Percentiles rank a stretch among this genome's conserved stretches.
Evolutionary conservation across 805 yeast species (phyloP).

Genomic region (Myxozyma monticola): DNA sequence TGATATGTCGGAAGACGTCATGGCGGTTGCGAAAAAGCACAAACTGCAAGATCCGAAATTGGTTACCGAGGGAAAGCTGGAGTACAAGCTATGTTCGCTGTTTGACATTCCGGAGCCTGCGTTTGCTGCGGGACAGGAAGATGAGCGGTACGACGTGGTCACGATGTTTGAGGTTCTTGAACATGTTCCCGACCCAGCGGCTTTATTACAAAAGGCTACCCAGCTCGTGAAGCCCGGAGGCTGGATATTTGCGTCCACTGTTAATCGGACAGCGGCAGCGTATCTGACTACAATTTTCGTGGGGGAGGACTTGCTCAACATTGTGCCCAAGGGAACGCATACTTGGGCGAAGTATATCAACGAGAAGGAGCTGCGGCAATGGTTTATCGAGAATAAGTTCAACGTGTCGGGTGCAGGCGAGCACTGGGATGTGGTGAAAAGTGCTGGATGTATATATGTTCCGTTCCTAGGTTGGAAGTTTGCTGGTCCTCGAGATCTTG

Average conservation of each 20-base stretch:
- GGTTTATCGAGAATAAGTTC: conserved; percentile 51
- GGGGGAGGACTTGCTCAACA: conserved; percentile 75
- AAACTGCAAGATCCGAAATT: conserved; percentile 64
- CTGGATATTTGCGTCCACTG: conserved; percentile 82
- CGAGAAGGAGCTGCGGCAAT: conserved; percentile 64
- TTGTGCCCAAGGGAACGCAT: conserved; percentile 94
- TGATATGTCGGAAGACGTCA: conserved; percentile 80
- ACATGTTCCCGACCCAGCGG: conserved; percentile 84
- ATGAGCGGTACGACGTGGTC: conserved; percentile 63
- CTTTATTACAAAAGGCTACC: conserved; percentile 68
- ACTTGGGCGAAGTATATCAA: conserved; percentile 82
- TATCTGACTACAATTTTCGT: conserved; percentile 91
- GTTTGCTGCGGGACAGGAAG: conserved; percentile 40
- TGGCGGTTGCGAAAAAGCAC: conserved; percentile 77
- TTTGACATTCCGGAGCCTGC: conserved; percentile 57
- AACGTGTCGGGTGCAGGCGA: conserved; percentile 32
- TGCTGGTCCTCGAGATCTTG: conserved; percentile 51
- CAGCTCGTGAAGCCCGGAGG: conserved; percentile 75
- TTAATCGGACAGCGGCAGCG: conserved; percentile 80
- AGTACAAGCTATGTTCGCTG: conserved; percentile 45
- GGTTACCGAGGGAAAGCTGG: conserved; percentile 39
- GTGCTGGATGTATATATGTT: conserved; percentile 78
- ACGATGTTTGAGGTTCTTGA: conserved; percentile 94
- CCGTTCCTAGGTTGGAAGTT: conserved; percentile 86
- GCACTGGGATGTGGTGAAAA: conserved; percentile 58